Evolutionary conservation across 2,329 filamentous ascomycete genomes (phyloP).

Genomic region (Aspergillus japonicus): DNA sequence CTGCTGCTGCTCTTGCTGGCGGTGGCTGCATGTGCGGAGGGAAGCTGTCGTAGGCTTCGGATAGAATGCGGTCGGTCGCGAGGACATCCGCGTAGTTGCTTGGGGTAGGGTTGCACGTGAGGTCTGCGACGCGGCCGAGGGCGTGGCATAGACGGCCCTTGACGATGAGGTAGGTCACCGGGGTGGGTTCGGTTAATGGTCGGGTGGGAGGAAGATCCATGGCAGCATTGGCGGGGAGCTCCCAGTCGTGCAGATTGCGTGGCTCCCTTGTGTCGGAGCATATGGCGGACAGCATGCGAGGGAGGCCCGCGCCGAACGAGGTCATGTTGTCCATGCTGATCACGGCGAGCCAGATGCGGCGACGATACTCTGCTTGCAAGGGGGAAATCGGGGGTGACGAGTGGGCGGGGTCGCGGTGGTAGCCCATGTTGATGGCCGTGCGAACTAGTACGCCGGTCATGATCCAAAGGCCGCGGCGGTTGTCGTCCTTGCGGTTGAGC

Average conservation of each 20-base stretch:
- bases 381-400: not conserved
- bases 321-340: conserved; percentile 10
- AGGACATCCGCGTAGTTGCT: not conserved
- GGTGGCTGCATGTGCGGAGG: conserved; percentile 4
- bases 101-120: not conserved
- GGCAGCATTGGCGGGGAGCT: not conserved
- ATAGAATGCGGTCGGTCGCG: not conserved
- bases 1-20: not conserved
- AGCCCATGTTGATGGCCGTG: conserved; percentile 15
- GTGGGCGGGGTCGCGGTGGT: conserved; percentile 11
- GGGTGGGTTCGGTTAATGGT: conserved; percentile 6
- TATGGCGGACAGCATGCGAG: conserved; percentile 6
- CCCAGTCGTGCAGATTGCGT: conserved; percentile 11
- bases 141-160: conserved; percentile 9
- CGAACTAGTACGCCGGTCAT: conserved; percentile 13
- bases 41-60: not conserved
- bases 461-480: conserved; percentile 12
- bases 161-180: conserved; percentile 5
- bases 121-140: conserved; percentile 6
- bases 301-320: conserved; percentile 9
- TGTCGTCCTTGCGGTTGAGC: conserved; percentile 12
- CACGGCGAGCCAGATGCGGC: conserved; percentile 10
- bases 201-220: not conserved
- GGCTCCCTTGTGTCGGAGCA: conserved; percentile 10
- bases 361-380: conserved; percentile 8